Base-by-base conservation (phyloP, 306 rosid genomes). In the Castanea sativa region DNA sequence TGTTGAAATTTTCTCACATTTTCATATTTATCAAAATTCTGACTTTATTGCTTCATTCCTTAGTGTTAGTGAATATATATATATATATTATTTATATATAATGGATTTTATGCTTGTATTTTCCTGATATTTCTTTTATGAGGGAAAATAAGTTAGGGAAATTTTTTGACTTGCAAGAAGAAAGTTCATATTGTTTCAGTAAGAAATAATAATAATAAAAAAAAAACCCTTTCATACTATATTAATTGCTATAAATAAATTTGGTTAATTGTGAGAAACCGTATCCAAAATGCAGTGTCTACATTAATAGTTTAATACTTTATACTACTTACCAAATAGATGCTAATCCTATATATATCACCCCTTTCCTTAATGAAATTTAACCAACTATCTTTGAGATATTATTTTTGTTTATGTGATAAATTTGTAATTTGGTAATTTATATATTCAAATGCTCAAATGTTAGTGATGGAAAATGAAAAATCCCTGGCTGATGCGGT, bases 401-500 rank as follows among this genome's bases (percentile, higher is more conserved):
- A 12, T 9, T 35, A 7, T 33, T 67, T 67, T 72, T n/a, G 15
- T 58, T 69, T 60, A 57, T 72, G 43, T 43, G 30, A 65, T 29
- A 57, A 55, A 60, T 12, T 12, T 10, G 71, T 45, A 35, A 33
- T 53, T 78, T 71, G 59, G 29, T 32, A 43, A 45, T 33, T 79
- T 63, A 53, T 1, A 73, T 23, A 78, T 78, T 74, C 65, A 72
- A 69, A 73, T 80, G 55, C 73, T 84, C 73, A 65, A 79, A 76
- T 75, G 60, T 23, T 80, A 63, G 76, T 29, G 61, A 91, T 94
- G 97, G 97, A 84, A 83, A 76, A 82, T 14, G 84, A 76, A 85
- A 87, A 78, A 11, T 68, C 64, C 30, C 19, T 38, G 13, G 77
- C 74, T 74, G 78, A 77, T 78, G 77, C 38, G 27, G 69, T 49